Evolutionary conservation across 1,284 basidiomycete species (phyloP), one percentile per base, ranked within the genome.

Genomic region (Hymenochaete sp.): DNA sequence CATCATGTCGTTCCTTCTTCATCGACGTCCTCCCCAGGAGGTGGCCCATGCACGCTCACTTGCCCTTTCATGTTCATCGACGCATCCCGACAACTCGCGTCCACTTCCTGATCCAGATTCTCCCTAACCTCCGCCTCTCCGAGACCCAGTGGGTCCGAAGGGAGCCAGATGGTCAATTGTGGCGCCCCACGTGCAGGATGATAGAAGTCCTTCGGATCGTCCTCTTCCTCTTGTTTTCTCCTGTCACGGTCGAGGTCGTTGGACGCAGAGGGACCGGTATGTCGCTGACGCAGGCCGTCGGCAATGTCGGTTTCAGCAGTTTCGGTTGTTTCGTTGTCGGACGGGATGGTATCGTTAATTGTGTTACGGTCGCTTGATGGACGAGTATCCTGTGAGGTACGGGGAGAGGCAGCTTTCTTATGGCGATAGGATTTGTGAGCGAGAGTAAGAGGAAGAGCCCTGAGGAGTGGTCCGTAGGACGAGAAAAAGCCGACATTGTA

Each of bases 161-260:
- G 86, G 42, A 95, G 63, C 92, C 93, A 96, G 29, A 96, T 66
- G 8, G 77, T 68, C 47, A 77, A 71, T 62, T 90, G 85, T 35
- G 81, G 77, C 42, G 81, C 73, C 42, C 80, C 78, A 9, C 78
- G 70, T 8, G 86, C 87, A 11, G 89, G 90, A 56, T 91, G 90
- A 44, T 83, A 79, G 65, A 93, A 95, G 33, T 69, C 69, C 44
- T 31, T 48, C 44, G 37, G 47, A 14, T 28, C 35, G 21, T 52
- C 51, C 39, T n/a, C n/a, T n/a, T n/a, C n/a, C n/a, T n/a, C n/a
- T n/a, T n/a, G n/a, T n/a, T n/a, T n/a, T n/a, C n/a, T n/a, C n/a
- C n/a, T n/a, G n/a, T n/a, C n/a, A n/a, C 38, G 19, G 35, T 18
- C 11, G 11, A 18, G 13, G 11, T 7, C 39, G 19, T 18, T 18